These are phyloP conservation scores for Amylocystis lapponica DNA, from an alignment of 768 basidiomycete species.

Conservation along the genomic window DNA sequence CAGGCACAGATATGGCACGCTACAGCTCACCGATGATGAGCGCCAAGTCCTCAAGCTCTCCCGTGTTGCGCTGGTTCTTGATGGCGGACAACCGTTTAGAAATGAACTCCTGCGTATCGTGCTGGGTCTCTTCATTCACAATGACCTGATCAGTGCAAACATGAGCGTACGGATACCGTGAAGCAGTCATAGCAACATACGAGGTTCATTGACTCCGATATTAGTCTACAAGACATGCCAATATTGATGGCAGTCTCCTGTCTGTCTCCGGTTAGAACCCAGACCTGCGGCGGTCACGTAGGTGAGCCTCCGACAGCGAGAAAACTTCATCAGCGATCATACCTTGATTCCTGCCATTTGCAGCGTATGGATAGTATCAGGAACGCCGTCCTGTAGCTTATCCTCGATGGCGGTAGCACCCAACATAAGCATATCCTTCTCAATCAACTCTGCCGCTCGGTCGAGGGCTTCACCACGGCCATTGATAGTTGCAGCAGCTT, in stretches of 20 bases:
- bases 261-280: constrained; percentile 96
- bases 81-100: constrained; percentile 87
- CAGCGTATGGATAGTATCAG: constrained; percentile 94
- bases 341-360: constrained; percentile 99
- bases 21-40: constrained; percentile 77
- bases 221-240: constrained; percentile 93
- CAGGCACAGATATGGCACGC: not conserved
- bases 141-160: constrained; percentile 56
- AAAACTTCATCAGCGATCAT: not conserved
- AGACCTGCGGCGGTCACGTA: constrained; percentile 54
- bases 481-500: constrained; percentile 92
- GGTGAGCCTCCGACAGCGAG: not conserved
- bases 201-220: constrained; percentile 98
- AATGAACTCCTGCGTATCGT: constrained; percentile 80
- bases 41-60: constrained; percentile 89
- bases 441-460: constrained; percentile 90
- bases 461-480: constrained; percentile 95
- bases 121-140: constrained; percentile 83
- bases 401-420: constrained; percentile 99
- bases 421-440: constrained; percentile 86
- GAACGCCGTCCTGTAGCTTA: constrained; percentile 97
- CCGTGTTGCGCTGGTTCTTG: constrained; percentile 85
- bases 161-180: not conserved
- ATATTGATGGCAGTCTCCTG: constrained; percentile 99
- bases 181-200: constrained; percentile 37